These are phyloP conservation scores for Aureobasidium lini DNA, from an alignment of 2,329 filamentous ascomycete species.

Conservation along the genomic window DNA sequence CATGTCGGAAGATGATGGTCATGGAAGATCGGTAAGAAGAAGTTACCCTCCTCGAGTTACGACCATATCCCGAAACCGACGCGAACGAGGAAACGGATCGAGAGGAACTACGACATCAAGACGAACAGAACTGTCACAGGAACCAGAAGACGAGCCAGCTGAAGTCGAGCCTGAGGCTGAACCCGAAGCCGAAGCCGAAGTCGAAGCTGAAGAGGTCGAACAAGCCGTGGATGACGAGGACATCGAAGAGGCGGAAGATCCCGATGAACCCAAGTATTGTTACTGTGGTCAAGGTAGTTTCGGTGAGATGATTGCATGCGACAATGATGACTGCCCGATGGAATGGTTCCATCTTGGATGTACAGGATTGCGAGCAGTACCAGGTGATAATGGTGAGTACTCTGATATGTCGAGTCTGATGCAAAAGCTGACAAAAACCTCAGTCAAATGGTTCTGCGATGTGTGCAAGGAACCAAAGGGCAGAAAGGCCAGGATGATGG, in stretches of 20 bases:
- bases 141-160: conserved; percentile 27
- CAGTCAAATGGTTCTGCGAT: conserved; percentile 44
- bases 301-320: conserved; percentile 61
- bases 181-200: neutral
- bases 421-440: neutral
- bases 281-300: conserved; percentile 59
- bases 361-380: conserved; percentile 53
- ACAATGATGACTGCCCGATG: conserved; percentile 56
- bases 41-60: conserved; percentile 24
- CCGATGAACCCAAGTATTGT: conserved; percentile 55
- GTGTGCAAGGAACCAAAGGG: conserved; percentile 32
- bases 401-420: neutral
- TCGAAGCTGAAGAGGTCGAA: conserved; percentile 28
- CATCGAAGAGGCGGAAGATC: conserved; percentile 46
- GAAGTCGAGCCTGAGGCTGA: conserved; percentile 28
- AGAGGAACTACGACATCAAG: conserved; percentile 10
- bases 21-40: conserved; percentile 23
- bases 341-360: conserved; percentile 64
- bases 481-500: conserved; percentile 6
- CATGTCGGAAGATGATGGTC: conserved; percentile 4
- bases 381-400: conserved; percentile 41
- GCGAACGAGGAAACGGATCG: conserved; percentile 6
- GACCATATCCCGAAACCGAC: conserved; percentile 19
- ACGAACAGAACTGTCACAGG: conserved; percentile 10
- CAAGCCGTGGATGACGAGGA: conserved; percentile 42